Evolutionary conservation across 1,284 basidiomycete genomes (phyloP).

Genomic region (Leccinum solheimii): DNA sequence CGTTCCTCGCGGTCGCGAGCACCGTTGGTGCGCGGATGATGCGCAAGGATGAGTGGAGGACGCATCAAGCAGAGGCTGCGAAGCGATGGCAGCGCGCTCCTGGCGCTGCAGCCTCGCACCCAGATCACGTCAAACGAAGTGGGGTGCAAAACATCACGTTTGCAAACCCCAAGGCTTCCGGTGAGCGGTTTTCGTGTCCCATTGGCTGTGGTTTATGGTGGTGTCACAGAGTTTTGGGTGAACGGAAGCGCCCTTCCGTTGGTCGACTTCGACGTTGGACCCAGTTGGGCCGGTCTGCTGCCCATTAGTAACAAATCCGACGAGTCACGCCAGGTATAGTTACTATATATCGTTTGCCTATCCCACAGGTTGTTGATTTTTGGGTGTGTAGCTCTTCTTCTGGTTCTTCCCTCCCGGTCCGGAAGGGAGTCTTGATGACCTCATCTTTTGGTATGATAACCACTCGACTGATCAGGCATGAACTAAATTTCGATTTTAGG

Average conservation of each 20-base stretch:
- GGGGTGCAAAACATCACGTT: conserved; percentile 68
- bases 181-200: conserved; percentile 35
- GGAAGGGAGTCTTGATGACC: conserved; percentile 65
- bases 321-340: conserved; percentile 63
- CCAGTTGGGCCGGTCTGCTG: conserved; percentile 58
- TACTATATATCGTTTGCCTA: conserved; percentile 39
- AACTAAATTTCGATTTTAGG: conserved; percentile 35
- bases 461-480: background rate
- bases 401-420: conserved; percentile 85
- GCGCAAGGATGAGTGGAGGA: conserved; percentile 6
- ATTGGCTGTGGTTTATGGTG: background rate
- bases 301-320: conserved; percentile 62
- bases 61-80: conserved; percentile 36
- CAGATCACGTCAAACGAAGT: conserved; percentile 6
- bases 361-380: conserved; percentile 63
- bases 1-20: background rate
- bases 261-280: conserved; percentile 67
- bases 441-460: conserved; percentile 63
- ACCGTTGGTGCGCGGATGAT: background rate
- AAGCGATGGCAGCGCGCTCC: conserved; percentile 37
- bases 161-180: conserved; percentile 61
- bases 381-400: conserved; percentile 67
- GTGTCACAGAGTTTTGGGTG: conserved; percentile 63
- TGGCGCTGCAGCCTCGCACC: conserved; percentile 7
- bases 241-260: conserved; percentile 68